A percentile compares a stretch with the other conserved stretches of the same genome.
Evolutionary conservation across 768 basidiomycete species (phyloP).

Genomic region (Porphyrellus cyaneotinctus): DNA sequence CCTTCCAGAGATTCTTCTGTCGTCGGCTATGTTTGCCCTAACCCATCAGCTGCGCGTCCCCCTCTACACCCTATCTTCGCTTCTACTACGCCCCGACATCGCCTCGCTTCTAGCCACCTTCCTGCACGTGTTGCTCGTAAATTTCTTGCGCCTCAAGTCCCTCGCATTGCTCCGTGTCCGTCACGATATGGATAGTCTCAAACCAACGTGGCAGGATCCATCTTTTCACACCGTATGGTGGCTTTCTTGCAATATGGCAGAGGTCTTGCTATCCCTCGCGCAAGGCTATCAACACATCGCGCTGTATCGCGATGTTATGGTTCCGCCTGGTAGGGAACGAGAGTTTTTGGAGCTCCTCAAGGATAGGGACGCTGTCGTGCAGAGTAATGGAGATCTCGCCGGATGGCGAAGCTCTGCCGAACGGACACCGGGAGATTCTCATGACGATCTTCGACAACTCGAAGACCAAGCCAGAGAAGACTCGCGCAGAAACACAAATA

Average conservation of each 20-base stretch:
- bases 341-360: constrained; percentile 36
- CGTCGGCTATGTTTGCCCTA: constrained; percentile 49
- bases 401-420: constrained; percentile 12
- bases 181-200: constrained; percentile 37
- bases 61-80: constrained; percentile 34
- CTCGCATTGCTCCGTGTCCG: constrained; percentile 52
- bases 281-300: constrained; percentile 70
- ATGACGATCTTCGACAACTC: constrained; percentile 15
- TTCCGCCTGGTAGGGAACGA: constrained; percentile 39
- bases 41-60: constrained; percentile 31
- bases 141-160: constrained; percentile 51
- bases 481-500: not conserved
- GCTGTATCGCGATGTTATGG: constrained; percentile 67
- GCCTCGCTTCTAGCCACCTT: constrained; percentile 38
- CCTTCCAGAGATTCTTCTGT: constrained; percentile 59
- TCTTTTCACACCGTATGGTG: constrained; percentile 73
- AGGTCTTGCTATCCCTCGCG: constrained; percentile 57
- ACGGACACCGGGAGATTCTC: constrained; percentile 6
- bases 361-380: constrained; percentile 4
- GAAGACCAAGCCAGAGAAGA: constrained; percentile 17
- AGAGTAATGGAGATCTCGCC: constrained; percentile 7
- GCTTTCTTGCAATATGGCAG: constrained; percentile 66
- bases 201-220: constrained; percentile 50
- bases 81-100: constrained; percentile 23
- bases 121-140: constrained; percentile 48